Evolutionary conservation across 345 rosid genomes (phyloP), one percentile per base, ranked within the genome.

Genomic region (Gossypium stocksii): DNA sequence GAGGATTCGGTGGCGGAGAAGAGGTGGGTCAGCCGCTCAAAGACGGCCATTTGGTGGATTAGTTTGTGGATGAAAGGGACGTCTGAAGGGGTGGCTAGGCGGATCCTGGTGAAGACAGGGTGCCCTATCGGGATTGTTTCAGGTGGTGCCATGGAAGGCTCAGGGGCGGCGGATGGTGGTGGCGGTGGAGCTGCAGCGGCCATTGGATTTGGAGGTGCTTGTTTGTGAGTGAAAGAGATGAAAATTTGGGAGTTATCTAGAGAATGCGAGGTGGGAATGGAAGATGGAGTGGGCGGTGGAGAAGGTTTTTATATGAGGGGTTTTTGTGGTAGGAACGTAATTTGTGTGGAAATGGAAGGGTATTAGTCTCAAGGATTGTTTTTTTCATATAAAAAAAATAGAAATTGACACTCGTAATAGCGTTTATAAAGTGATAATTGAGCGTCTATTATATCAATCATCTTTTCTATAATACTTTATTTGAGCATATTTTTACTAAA

Each of bases 171-270:
- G 2, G 93, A 13, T n/a, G 97, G 97, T 5, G 93, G 89, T 2
- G 97, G 97, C 1, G 97, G 97, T 1, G 97, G 97, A 0, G 97
- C 97, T 4, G 98, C 95, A 7, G 93, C 95, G 17, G 97, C 98
- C 97, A 92, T 89, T 53, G 7, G 6, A 12, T 2, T 56, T 56
- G 59, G 19, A 51, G 44, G 38, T 25, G 49, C 8, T 23, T 29
- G 49, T 12, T 23, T 45, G 13, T 1, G 16, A 49, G 46, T 12
- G 7, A 15, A 43, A 27, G 9, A 41, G 41, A 2, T 60, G 29
- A 44, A 45, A 25, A 27, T 9, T 5, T 8, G 14, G 51, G 44
- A 53, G 64, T 20, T 41, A 1, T 53, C 77, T 22, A 66, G 56
- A 74, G 43, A 53, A 5, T 9, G 16, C 0, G 44, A 19, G 41